Conservation (phyloP, 306 rosid genomes). For the Vigna reflexopilosa region DNA sequence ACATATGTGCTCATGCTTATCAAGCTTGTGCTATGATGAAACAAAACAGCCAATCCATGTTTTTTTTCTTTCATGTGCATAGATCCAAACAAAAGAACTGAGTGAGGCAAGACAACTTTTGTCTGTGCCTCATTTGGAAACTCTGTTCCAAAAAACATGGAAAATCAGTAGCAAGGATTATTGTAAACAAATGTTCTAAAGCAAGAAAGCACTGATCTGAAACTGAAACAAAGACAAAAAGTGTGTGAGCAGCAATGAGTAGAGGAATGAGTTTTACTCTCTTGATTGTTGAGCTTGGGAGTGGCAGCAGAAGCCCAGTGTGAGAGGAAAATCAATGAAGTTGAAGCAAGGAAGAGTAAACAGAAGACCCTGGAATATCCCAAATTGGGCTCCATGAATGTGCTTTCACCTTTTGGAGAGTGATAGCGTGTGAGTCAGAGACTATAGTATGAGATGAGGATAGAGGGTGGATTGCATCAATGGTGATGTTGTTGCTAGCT, state of each 20-base stretch:
- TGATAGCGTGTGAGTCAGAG: neutral
- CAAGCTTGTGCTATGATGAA: neutral
- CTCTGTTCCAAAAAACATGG: constrained; percentile 5
- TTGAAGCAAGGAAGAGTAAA: constrained; percentile 48
- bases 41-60: constrained; percentile 15
- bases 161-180: neutral
- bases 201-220: neutral
- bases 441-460: neutral
- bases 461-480: neutral
- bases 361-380: constrained; percentile 38
- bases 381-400: constrained; percentile 49
- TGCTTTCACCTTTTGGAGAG: neutral
- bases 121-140: neutral
- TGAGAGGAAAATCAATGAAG: constrained; percentile 45
- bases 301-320: constrained; percentile 55
- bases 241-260: neutral
- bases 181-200: constrained; percentile 9
- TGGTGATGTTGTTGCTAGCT: neutral
- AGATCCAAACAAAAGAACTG: neutral
- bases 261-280: constrained; percentile 49
- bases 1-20: neutral
- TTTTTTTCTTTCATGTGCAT: neutral
- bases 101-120: neutral
- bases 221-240: neutral
- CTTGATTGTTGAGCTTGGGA: constrained; percentile 62